Evolutionary conservation across 2,329 filamentous ascomycete species (phyloP), one percentile per base, ranked within the genome.

Genomic region (Botrytis byssoidea): DNA sequence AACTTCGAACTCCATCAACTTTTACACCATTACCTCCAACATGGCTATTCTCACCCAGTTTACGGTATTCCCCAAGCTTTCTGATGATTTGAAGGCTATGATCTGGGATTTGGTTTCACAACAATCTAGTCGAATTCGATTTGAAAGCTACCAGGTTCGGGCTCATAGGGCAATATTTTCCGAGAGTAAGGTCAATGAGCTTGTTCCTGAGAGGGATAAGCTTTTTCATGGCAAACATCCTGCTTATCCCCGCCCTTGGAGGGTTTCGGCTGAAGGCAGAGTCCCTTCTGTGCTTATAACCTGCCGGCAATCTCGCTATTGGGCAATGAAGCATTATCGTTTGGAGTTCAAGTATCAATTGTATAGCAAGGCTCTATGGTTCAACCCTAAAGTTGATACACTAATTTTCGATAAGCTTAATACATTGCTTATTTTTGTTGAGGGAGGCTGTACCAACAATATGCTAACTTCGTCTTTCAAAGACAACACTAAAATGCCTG

Each of bases 101-200:
- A 35, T 66, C 32, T 66, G 63, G 63, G 42, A 48, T 35, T 18
- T 48, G 10, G 63, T 42, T 29, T 66, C 63, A 1, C 42, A 66
- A 48, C 42, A 66, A 18, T 29, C 42, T 48, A 25, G 44, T 12
- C 18, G 1, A 66, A 35, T 66, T 16, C 14, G 4, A 8, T 66
- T 66, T 35, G 29, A 16, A 12, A 1, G 0, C 32, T 35, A 8
- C 6, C 0, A 0, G 0, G 4, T 3, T 3, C 20, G 2, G 1
- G 14, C 2, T 3, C 20, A 20, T 7, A 48, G 5, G 42, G 35
- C 6, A 48, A 35, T 18, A 5, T 0, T 5, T 12, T 12, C 29
- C 6, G n/a, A n/a, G 29, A 9, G 3, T 9, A 48, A 35, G 1
- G 1, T 8, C n/a, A 29, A 16, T 8, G 14, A 25, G 3, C 40